phyloP scores from a whole-genome alignment of 768 basidiomycete species.

The Exidia glandulosa region DNA sequence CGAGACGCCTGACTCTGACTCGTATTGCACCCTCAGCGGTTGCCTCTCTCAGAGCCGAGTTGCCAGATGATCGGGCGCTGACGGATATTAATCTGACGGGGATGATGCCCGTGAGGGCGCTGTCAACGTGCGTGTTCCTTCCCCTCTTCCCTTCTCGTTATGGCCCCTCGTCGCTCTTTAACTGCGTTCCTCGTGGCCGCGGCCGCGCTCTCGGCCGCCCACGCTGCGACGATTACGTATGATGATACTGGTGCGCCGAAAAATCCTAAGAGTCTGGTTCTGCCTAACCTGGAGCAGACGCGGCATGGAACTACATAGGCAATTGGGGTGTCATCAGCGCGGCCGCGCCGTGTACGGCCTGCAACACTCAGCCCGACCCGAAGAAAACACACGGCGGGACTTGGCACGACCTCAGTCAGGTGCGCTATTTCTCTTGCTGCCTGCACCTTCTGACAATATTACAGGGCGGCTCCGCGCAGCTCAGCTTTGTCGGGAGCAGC shows the following conservation, averaged over 20 bases:
- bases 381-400: conserved; percentile 1
- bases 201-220: neutral
- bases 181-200: neutral
- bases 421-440: neutral
- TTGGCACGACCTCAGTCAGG: conserved; percentile 1
- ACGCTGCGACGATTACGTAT: neutral
- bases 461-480: neutral
- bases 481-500: neutral
- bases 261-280: neutral
- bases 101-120: no score
- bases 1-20: no score
- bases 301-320: neutral
- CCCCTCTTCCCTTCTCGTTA: no score
- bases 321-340: neutral
- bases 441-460: neutral
- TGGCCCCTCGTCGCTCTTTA: neutral
- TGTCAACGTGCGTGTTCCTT: no score
- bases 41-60: no score
- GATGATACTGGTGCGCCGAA: neutral
- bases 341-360: neutral
- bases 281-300: neutral
- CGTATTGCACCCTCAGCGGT: no score
- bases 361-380: conserved; percentile 1
- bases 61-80: no score
- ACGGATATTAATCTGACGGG: no score